These are phyloP conservation scores for Penicillium sp. DNA, from an alignment of 2,329 filamentous ascomycete genomes.

Conservation along the genomic window DNA sequence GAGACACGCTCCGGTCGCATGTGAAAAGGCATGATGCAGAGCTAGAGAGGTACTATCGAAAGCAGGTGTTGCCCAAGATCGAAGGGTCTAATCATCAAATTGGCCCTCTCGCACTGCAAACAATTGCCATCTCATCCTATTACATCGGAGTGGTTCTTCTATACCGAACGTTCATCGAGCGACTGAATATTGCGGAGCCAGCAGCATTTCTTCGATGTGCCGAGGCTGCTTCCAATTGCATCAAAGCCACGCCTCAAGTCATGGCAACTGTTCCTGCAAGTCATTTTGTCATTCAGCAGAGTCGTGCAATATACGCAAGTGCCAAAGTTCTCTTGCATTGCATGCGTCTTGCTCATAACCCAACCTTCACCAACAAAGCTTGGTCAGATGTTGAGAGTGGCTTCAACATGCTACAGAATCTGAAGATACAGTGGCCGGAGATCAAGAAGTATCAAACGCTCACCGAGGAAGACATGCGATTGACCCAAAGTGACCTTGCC, in stretches of 20 bases:
- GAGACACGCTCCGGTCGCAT: slow-evolving; percentile 3
- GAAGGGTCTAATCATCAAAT: background rate
- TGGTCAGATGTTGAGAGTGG: slow-evolving; percentile 7
- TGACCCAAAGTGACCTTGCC: slow-evolving; percentile 2
- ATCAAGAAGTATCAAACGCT: slow-evolving; percentile 7
- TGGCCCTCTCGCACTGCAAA: slow-evolving; percentile 3
- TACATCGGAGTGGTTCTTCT: slow-evolving; percentile 9
- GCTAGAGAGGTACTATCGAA: slow-evolving; percentile 7
- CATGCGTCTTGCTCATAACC: slow-evolving; percentile 9
- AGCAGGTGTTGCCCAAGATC: slow-evolving; percentile 7
- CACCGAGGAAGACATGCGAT: slow-evolving; percentile 1
- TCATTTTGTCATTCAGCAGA: slow-evolving; percentile 10
- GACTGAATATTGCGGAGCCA: slow-evolving; percentile 1
- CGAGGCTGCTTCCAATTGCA: slow-evolving; percentile 11
- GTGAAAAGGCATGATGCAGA: slow-evolving; percentile 8
- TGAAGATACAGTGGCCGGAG: slow-evolving; percentile 11
- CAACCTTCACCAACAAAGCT: slow-evolving; percentile 7
- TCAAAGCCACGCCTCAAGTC: slow-evolving; percentile 7
- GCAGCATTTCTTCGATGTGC: slow-evolving; percentile 7
- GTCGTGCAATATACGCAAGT: slow-evolving; percentile 8
- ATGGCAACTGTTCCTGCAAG: slow-evolving; percentile 8
- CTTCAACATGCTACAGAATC: slow-evolving; percentile 2
- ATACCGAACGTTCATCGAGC: slow-evolving; percentile 8
- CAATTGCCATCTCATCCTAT: slow-evolving; percentile 10
- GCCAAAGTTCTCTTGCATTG: slow-evolving; percentile 8